These are phyloP conservation scores for Trichothecium roseum DNA, from an alignment of 2,329 filamentous ascomycete species.

Conservation along the genomic window DNA sequence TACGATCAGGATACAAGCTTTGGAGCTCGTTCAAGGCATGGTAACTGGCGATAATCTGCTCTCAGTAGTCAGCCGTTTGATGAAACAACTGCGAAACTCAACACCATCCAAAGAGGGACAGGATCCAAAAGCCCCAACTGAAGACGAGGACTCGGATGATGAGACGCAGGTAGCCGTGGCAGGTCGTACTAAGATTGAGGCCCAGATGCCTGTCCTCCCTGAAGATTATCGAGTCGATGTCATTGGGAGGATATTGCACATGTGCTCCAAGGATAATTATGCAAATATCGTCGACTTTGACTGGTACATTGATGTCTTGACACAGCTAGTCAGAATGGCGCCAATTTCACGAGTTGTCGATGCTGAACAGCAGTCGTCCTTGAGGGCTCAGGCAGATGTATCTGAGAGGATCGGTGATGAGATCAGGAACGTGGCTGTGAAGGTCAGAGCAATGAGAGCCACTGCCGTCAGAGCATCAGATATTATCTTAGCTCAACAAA, in stretches of 20 bases:
- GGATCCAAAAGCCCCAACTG: constrained; percentile 31
- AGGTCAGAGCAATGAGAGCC: constrained; percentile 72
- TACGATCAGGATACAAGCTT: constrained; percentile 83
- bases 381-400: constrained; percentile 29
- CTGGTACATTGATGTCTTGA: constrained; percentile 89
- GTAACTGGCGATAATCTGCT: constrained; percentile 79
- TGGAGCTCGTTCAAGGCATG: constrained; percentile 90
- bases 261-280: constrained; percentile 88
- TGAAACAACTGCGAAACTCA: constrained; percentile 71
- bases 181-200: constrained; percentile 15
- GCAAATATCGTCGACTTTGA: constrained; percentile 82
- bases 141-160: constrained; percentile 36
- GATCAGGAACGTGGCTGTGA: constrained; percentile 80
- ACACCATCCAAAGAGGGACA: constrained; percentile 38
- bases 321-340: constrained; percentile 69
- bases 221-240: constrained; percentile 80
- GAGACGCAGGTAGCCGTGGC: constrained; percentile 34
- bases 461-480: constrained; percentile 80
- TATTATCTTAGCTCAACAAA: constrained; percentile 54
- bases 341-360: constrained; percentile 35
- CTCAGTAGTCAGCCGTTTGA: constrained; percentile 73
- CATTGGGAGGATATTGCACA: constrained; percentile 70
- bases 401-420: constrained; percentile 72
- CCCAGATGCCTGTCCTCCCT: constrained; percentile 54
- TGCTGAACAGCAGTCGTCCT: constrained; percentile 20